Percentiles rank a stretch among this genome's conserved stretches.
These are phyloP conservation scores for Coccomyxa sp. DNA, from an alignment of 139 green algal species.

Conservation along the genomic window DNA sequence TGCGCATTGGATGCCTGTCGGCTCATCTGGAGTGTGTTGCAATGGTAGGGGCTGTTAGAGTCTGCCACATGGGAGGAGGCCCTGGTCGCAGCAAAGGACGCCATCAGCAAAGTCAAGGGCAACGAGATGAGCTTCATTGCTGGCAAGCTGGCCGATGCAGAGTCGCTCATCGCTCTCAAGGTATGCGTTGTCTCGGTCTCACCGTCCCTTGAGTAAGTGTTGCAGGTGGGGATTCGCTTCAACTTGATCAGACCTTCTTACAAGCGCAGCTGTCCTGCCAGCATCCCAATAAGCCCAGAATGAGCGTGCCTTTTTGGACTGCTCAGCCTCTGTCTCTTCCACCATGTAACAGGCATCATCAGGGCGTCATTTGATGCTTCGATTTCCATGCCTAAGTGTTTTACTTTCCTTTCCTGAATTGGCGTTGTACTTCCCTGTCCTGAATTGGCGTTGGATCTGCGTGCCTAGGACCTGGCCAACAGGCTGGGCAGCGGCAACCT, in stretches of 20 bases:
- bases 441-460: too few relatives aligned
- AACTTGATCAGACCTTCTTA: not conserved
- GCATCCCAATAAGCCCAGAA: too few relatives aligned
- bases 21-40: not conserved
- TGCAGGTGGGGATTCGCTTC: conserved; percentile 1
- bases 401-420: too few relatives aligned
- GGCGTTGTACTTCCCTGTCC: too few relatives aligned
- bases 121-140: conserved; percentile 77
- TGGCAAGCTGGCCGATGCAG: conserved; percentile 90
- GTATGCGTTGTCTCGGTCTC: not conserved
- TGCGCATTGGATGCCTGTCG: too few relatives aligned
- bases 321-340: too few relatives aligned
- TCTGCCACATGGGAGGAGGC: conserved; percentile 20
- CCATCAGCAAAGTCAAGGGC: conserved; percentile 37
- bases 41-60: not conserved
- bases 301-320: too few relatives aligned
- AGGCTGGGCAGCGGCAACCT: conserved; percentile 71
- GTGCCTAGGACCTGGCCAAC: conserved; percentile 47
- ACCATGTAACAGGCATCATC: too few relatives aligned
- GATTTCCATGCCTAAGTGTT: too few relatives aligned
- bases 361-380: too few relatives aligned
- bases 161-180: conserved; percentile 91
- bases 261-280: too few relatives aligned
- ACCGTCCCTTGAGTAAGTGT: not conserved
- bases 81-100: conserved; percentile 37